Base-by-base conservation (phyloP, 148 eudicot species). In the Vaccinium corymbosum region DNA sequence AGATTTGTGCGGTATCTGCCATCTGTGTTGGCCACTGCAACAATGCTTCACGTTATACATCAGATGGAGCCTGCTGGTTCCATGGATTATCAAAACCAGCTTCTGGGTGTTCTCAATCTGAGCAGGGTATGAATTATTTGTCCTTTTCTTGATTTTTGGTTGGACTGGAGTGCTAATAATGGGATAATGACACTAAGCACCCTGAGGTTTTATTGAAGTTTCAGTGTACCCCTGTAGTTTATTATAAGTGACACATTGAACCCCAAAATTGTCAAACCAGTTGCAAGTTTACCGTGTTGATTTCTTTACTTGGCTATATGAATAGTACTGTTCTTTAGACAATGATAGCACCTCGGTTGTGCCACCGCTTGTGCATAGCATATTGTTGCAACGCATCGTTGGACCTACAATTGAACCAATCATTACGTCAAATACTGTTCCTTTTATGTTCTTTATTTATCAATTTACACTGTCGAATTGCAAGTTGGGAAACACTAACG, bases 21-120 rank as follows among this genome's bases (percentile, higher is more conserved):
- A 80, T 95, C 97, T 29, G 92, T 93, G 8, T 80, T 94, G 90
- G 98, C 98, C 32, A 87, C 98, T 79, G 90, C 98, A 6, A 86
- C 98, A 85, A 95, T 95, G 95, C 88, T 95, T 89, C 92, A 89
- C 86, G 93, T 91, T 19, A 91, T 95, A 72, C 90, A 90, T 82
- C 88, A 92, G 79, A 81, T 94, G 77, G 90, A 92, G 84, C 90
- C 87, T 82, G 74, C 78, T 76, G 83, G 89, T 72, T 85, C 90
- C 75, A 82, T 89, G 81, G 90, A 92, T 8, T 94, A 92, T 79
- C 93, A 93, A 42, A 87, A 85, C 80, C 93, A 90, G 86, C 94
- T 93, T 85, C 84, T 95, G 53, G 86, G 84, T 82, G 86, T 90
- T 16, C 97, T 95, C 85, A 86, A 88, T 51, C 84, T 91, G 78